Evolutionary conservation across 768 basidiomycete species (phyloP), one percentile per base, ranked within the genome.

Genomic region (Panaeolus papilionaceus): DNA sequence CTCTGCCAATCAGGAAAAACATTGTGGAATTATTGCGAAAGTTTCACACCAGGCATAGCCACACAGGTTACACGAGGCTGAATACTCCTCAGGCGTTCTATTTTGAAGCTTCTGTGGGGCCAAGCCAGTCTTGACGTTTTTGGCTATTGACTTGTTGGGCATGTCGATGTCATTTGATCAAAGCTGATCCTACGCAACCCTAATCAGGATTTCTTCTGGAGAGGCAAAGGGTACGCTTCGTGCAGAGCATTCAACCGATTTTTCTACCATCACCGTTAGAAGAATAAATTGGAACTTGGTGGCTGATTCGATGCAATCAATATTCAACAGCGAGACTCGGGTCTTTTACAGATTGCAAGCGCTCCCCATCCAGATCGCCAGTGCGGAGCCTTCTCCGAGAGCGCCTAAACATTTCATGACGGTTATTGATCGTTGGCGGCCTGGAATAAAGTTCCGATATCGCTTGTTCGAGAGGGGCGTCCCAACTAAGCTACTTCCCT

Each of bases 61-160:
- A 58, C 28, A 28, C 11, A 14, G 10, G 47, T 10, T 28, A 5
- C 54, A 58, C 28, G 54, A 33, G 54, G 54, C 14, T 58, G 54
- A 58, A 33, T 1, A 58, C 54, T 26, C 10, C 26, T 7, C 26
- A 58, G 54, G 28, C 54, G 33, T 58, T 58, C 54, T 58, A 58
- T 58, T 58, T 16, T 58, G 54, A 58, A 23, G 10, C 54, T 58
- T 58, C 54, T 58, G 9, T 49, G 47, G 40, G 54, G 54, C 54
- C 54, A 58, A 33, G 54, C 26, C 54, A 58, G 8, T 26, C 54
- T 33, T 58, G 54, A 58, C 28, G 26, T 14, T 58, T 58, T 58
- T 28, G 28, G 54, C 54, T 58, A 58, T 58, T 58, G 54, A 58
- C 54, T 58, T 58, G 54, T 58, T 58, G 12, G 54, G 54, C 54